These are phyloP conservation scores for Ganoderma leucocontextum DNA, from an alignment of 1,284 basidiomycete genomes.

Conservation along the genomic window DNA sequence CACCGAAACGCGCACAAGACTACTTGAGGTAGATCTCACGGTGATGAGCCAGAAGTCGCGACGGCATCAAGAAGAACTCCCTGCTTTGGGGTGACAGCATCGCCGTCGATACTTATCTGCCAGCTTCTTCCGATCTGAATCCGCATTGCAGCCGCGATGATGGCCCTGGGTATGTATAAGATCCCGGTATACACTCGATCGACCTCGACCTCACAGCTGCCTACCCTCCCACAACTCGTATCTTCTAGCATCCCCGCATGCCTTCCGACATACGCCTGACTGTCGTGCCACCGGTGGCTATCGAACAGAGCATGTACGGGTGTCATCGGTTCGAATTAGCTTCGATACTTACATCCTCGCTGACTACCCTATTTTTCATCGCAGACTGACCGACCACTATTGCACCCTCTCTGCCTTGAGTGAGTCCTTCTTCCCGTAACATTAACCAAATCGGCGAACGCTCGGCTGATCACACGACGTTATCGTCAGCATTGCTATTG, in stretches of 20 bases:
- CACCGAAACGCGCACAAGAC: neutral
- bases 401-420: conserved; percentile 6
- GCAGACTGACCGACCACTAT: neutral
- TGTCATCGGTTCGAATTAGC: neutral
- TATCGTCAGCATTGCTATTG: conserved; percentile 16
- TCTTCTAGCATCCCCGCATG: neutral
- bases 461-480: neutral
- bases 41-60: neutral
- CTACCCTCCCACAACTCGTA: neutral
- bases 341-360: neutral
- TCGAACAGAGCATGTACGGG: neutral
- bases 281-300: neutral
- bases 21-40: neutral
- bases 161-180: conserved; percentile 1
- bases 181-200: neutral
- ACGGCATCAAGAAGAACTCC: neutral
- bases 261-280: neutral
- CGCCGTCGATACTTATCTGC: conserved; percentile 1
- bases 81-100: neutral
- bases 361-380: neutral
- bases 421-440: neutral
- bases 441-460: neutral
- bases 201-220: neutral
- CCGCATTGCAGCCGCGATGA: conserved; percentile 3
- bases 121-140: neutral